These are phyloP conservation scores for Prunus padus DNA, from an alignment of 306 rosid genomes.

Conservation along the genomic window DNA sequence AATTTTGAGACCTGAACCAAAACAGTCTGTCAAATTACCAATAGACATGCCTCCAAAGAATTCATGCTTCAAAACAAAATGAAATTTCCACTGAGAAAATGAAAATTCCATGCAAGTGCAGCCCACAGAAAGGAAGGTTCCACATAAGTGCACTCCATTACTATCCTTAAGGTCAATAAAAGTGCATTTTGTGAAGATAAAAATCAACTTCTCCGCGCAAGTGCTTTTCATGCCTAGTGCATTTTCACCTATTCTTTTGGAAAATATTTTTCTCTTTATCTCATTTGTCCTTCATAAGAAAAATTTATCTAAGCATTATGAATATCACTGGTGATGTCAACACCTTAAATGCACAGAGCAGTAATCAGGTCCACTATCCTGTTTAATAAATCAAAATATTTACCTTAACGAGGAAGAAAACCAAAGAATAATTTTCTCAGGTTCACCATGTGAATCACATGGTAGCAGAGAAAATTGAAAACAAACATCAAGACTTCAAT, in stretches of 20 bases:
- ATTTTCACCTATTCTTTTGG: not conserved
- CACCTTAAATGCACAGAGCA: not conserved
- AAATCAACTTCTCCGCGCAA: not conserved
- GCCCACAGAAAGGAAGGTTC: not conserved
- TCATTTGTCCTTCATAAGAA: not conserved
- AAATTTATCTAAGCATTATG: not conserved
- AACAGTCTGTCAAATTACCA: not conserved
- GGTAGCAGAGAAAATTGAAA: not conserved
- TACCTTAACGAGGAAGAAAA: not conserved
- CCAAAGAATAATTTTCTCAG: not conserved
- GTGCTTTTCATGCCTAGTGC: not conserved
- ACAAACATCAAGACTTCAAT: not conserved
- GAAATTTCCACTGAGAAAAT: not conserved
- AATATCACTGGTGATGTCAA: not conserved
- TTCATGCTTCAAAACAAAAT: not conserved
- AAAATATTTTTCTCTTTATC: not conserved
- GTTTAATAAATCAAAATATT: not conserved
- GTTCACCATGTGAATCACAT: not conserved
- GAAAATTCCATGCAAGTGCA: not conserved
- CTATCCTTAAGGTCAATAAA: not conserved
- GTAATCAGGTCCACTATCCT: not conserved
- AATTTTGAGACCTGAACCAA: constrained; percentile 1
- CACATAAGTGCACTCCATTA: not conserved
- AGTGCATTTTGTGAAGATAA: not conserved
- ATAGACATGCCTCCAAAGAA: not conserved